A percentile compares a stretch with the other conserved stretches of the same genome.
phyloP scores from a whole-genome alignment of 768 basidiomycete species.

The Boletales sp. region DNA sequence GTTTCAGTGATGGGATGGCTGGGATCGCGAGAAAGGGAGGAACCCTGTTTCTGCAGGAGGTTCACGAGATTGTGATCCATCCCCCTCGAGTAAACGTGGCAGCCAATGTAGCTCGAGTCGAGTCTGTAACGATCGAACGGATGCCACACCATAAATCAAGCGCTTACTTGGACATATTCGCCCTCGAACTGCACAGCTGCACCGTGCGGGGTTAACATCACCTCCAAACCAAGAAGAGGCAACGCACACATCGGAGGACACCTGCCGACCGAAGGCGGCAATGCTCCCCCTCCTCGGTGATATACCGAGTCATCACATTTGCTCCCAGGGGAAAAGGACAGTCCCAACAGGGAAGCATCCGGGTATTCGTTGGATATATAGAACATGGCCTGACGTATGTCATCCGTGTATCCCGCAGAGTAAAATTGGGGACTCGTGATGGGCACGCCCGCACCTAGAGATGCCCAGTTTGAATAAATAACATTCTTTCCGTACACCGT shows the following conservation, averaged over 20 bases:
- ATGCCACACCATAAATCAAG: conserved; percentile 9
- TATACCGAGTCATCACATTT: conserved; percentile 84
- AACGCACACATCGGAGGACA: conserved; percentile 70
- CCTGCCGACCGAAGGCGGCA: conserved; percentile 64
- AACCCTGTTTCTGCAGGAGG: conserved; percentile 50
- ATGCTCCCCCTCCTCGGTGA: conserved; percentile 73
- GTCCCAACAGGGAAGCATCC: conserved; percentile 73
- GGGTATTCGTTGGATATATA: conserved; percentile 75
- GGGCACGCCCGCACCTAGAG: conserved; percentile 76
- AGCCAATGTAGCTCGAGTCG: conserved; percentile 50
- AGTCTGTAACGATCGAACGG: conserved; percentile 40
- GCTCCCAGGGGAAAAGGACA: conserved; percentile 95
- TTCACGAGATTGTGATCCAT: conserved; percentile 76
- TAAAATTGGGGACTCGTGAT: conserved; percentile 81
- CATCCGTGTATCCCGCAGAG: conserved; percentile 87
- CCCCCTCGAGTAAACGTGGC: conserved; percentile 67
- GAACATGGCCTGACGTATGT: conserved; percentile 76
- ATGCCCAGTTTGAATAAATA: conserved; percentile 6
- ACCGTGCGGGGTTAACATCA: conserved; percentile 11
- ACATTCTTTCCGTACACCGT: conserved; percentile 2
- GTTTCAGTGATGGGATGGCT: conserved; percentile 49
- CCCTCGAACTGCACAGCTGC: conserved; percentile 48
- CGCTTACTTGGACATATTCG: conserved; percentile 35
- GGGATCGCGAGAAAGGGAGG: conserved; percentile 46
- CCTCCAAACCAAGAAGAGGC: conserved; percentile 4